Base-by-base conservation (phyloP, 495 filamentous ascomycete genomes). In the Astrothelium subdiscretum region DNA sequence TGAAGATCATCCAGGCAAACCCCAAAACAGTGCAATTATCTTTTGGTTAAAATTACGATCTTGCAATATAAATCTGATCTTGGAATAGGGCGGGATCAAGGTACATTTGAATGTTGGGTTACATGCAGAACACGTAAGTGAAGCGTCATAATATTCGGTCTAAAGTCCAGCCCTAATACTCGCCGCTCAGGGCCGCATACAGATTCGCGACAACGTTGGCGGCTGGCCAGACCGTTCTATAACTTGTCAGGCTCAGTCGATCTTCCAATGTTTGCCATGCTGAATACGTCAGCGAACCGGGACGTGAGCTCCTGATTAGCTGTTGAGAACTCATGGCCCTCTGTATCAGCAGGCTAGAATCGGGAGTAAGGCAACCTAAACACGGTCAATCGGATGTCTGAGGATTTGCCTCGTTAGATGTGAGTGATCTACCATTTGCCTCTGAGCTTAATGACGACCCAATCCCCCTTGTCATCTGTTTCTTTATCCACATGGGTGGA, bases 401-500 rank as follows among this genome's bases (percentile, higher is more conserved):
- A 35, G 58, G 20, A 11, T 27, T 32, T 32, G n/a, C 32, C 8
- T n/a, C 26, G 31, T 12, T 26, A 58, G 31, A 24, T 20, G n/a
- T 13, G 13, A 58, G 29, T 0, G 62, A 82, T 85, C 67, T 72
- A 95, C 94, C 94, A 98, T 80, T 98, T 98, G 24, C 94, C 94
- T 64, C 90, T 80, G 57, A 97, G 69, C 3, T 91, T 95, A 73
- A 98, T 98, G 58, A 91, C 84, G 18, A 87, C 94, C 92, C 92
- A 95, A 65, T 82, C 85, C 20, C 91, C 92, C 69, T 88, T 80
- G 60, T 84, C 80, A 76, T 97, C 94, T 8, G 84, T 84, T 83
- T 98, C 94, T 81, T 96, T 97, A 77, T 97, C 90, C 15, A 98
- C 89, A 74, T 91, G 92, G 0, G 91, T 95, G 42, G 84, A 86